Evolutionary conservation across 2,329 filamentous ascomycete genomes (phyloP).

Genomic region (Paecilomyces formosus): DNA sequence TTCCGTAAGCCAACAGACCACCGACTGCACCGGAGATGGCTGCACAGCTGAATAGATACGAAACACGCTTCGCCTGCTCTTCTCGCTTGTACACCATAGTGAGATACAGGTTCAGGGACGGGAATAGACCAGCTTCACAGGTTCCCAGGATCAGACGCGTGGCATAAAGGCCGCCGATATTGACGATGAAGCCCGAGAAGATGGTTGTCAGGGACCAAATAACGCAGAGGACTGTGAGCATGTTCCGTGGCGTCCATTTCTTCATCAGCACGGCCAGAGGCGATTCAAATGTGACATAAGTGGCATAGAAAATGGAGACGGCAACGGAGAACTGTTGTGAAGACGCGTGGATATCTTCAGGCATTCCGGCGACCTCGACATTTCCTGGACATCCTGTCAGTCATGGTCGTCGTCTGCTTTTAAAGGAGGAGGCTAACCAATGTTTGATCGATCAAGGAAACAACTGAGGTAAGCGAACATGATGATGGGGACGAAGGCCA

Average conservation of each 20-base stretch:
- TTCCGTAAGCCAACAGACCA: slow-evolving; percentile 30
- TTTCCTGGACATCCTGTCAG: slow-evolving; percentile 29
- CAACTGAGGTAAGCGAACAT: slow-evolving; percentile 50
- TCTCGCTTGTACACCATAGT: slow-evolving; percentile 35
- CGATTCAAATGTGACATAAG: slow-evolving; percentile 44
- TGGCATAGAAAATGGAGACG: slow-evolving; percentile 46
- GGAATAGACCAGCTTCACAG: slow-evolving; percentile 33
- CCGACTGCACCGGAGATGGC: slow-evolving; percentile 35
- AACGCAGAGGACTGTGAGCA: slow-evolving; percentile 33
- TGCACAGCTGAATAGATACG: slow-evolving; percentile 33
- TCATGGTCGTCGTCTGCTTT: background rate
- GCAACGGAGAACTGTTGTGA: slow-evolving; percentile 39
- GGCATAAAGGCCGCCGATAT: slow-evolving; percentile 34
- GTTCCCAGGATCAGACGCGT: slow-evolving; percentile 31
- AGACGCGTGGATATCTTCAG: slow-evolving; percentile 36
- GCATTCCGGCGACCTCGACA: slow-evolving; percentile 41
- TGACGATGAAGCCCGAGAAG: slow-evolving; percentile 40
- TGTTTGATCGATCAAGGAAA: slow-evolving; percentile 50
- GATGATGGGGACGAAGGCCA: slow-evolving; percentile 45
- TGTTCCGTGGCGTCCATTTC: slow-evolving; percentile 36
- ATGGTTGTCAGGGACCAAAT: slow-evolving; percentile 45
- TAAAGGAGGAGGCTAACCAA: slow-evolving; percentile 26
- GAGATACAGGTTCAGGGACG: slow-evolving; percentile 32
- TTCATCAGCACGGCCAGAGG: slow-evolving; percentile 44
- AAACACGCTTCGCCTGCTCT: slow-evolving; percentile 34